phyloP scores from a whole-genome alignment of 768 basidiomycete genomes.

The Lanmaoa rubissima region DNA sequence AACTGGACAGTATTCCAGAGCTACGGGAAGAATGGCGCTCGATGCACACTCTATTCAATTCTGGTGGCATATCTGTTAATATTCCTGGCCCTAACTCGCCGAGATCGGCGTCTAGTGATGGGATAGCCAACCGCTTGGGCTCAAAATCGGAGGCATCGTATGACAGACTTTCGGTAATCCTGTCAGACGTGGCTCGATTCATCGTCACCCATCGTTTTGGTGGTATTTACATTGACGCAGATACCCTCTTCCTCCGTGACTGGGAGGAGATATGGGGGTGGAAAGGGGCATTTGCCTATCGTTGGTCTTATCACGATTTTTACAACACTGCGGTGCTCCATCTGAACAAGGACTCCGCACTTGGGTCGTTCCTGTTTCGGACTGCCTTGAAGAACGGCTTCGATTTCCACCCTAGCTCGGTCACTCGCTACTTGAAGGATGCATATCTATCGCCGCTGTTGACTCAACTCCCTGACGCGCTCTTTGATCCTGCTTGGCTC shows the following conservation, averaged over 20 bases:
- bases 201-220: slow-evolving; percentile 91
- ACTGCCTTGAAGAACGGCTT: slow-evolving; percentile 88
- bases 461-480: slow-evolving; percentile 81
- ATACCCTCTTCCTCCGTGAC: slow-evolving; percentile 87
- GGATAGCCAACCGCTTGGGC: slow-evolving; percentile 46
- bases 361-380: slow-evolving; percentile 88
- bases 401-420: slow-evolving; percentile 95
- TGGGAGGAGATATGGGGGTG: slow-evolving; percentile 98
- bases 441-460: slow-evolving; percentile 75
- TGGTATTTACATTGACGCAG: slow-evolving; percentile 92
- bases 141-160: slow-evolving; percentile 55
- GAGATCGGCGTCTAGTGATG: slow-evolving; percentile 8
- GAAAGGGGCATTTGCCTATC: slow-evolving; percentile 91
- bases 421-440: slow-evolving; percentile 81
- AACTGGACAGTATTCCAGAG: slow-evolving; percentile 84
- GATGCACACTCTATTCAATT: slow-evolving; percentile 81
- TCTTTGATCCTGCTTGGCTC: slow-evolving; percentile 94
- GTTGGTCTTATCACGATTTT: slow-evolving; percentile 89
- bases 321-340: slow-evolving; percentile 94
- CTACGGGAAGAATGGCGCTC: slow-evolving; percentile 85
- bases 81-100: slow-evolving; percentile 36
- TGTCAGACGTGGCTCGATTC: slow-evolving; percentile 97
- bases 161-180: slow-evolving; percentile 86
- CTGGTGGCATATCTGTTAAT: slow-evolving; percentile 74
- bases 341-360: slow-evolving; percentile 84